phyloP scores from a whole-genome alignment of 192 early-diverging fungal species.

The Gryganskiella cystojenkinii region DNA sequence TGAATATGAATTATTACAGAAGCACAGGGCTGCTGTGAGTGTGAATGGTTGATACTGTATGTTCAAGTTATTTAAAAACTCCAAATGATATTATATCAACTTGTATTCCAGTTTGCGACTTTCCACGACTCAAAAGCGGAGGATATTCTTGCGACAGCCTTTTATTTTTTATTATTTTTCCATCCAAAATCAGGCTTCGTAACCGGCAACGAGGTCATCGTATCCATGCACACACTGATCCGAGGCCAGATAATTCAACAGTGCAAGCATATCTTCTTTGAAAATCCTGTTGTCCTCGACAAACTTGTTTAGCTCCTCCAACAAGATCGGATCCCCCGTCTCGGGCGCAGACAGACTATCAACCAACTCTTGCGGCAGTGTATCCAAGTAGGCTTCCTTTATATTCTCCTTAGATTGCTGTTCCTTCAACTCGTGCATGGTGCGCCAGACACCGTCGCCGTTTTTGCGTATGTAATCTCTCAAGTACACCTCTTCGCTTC shows the following conservation, averaged over 20 bases:
- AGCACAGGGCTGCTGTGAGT: constrained; percentile 1
- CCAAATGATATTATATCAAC: no score
- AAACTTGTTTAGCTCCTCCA: constrained; percentile 1
- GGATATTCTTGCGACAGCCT: no score
- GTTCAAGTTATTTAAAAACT: no score
- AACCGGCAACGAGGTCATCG: background rate
- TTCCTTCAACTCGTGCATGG: no score
- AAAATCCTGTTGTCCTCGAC: background rate
- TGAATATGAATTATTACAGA: background rate
- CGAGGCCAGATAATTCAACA: background rate
- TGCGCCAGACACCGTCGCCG: no score
- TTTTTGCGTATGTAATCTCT: no score
- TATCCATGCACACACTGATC: constrained; percentile 5
- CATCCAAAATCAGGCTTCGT: background rate
- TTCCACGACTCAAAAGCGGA: no score
- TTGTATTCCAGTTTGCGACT: no score
- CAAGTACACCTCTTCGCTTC: no score
- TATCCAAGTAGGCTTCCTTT: background rate
- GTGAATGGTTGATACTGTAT: no score
- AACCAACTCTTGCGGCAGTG: background rate
- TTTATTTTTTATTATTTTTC: no score
- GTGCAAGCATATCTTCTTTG: background rate
- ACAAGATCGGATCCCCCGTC: background rate
- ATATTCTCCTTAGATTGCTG: background rate
- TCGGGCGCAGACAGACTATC: background rate